Conservation (phyloP, 441 rosid genomes). For the Mallotus japonicus region DNA sequence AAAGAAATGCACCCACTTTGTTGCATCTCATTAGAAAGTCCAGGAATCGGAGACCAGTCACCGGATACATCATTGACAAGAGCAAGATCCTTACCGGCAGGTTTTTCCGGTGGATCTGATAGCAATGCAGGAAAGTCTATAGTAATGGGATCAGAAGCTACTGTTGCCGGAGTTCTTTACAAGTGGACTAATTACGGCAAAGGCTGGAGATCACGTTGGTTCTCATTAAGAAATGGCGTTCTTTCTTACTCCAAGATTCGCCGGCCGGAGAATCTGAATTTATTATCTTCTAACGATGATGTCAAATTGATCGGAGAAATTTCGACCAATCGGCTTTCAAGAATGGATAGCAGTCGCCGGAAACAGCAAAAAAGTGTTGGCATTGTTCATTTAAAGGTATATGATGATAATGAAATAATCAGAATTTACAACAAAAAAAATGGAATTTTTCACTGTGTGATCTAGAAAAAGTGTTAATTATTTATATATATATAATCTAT, state of each 20-base stretch:
- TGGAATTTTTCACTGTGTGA: slow-evolving; percentile 3
- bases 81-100: slow-evolving; percentile 64
- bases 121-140: slow-evolving; percentile 29
- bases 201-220: slow-evolving; percentile 99
- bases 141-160: slow-evolving; percentile 48
- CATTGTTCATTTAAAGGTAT: slow-evolving; percentile 87
- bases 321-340: slow-evolving; percentile 53
- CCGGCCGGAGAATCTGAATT: slow-evolving; percentile 58
- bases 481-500: too few species aligned
- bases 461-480: not conserved
- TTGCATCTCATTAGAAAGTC: slow-evolving; percentile 76
- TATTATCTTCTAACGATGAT: slow-evolving; percentile 50
- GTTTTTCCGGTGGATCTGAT: slow-evolving; percentile 45
- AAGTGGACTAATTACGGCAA: slow-evolving; percentile 99
- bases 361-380: slow-evolving; percentile 72
- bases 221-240: slow-evolving; percentile 69
- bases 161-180: slow-evolving; percentile 79
- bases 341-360: slow-evolving; percentile 57
- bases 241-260: slow-evolving; percentile 85
- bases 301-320: slow-evolving; percentile 78
- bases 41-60: slow-evolving; percentile 54
- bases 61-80: slow-evolving; percentile 56
- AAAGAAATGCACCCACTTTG: slow-evolving; percentile 93
- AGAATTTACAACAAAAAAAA: not conserved
- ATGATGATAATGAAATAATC: not conserved